Percentiles rank a stretch among this genome's conserved stretches.
Conservation (phyloP, 1,284 basidiomycete species). For the Sporisorium iseilematis-ciliati region DNA sequence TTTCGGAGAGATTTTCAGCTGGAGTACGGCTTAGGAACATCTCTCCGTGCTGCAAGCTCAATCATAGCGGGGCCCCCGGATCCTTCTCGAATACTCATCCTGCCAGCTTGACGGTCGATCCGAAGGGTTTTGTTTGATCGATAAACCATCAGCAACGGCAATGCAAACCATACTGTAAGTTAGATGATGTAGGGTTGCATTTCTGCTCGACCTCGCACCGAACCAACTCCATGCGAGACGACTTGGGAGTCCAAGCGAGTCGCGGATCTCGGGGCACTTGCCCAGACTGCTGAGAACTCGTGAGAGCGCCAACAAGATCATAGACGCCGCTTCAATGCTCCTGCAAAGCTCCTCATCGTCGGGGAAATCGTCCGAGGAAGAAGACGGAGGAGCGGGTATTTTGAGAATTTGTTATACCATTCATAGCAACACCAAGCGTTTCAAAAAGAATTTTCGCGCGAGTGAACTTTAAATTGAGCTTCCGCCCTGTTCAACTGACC, state of each 20-base stretch:
- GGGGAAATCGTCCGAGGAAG: neutral
- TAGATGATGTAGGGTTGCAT: neutral
- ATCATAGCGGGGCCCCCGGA: slow-evolving; percentile 3
- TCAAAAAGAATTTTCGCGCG: slow-evolving; percentile 4
- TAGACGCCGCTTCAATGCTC: neutral
- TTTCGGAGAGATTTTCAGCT: slow-evolving; percentile 25
- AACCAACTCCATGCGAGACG: slow-evolving; percentile 23
- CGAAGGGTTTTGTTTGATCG: too few relatives aligned
- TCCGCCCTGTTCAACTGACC: neutral
- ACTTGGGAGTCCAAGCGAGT: neutral
- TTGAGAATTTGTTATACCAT: neutral
- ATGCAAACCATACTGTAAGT: slow-evolving; percentile 5
- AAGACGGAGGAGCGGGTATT: too few relatives aligned
- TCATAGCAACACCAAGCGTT: neutral
- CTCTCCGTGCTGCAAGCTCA: neutral
- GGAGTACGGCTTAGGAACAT: neutral
- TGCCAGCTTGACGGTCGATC: too few relatives aligned
- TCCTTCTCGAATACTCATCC: too few relatives aligned
- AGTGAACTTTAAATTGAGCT: neutral
- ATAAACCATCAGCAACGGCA: slow-evolving; percentile 6
- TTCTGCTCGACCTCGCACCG: slow-evolving; percentile 12
- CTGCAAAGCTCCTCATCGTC: neutral
- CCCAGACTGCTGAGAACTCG: too few relatives aligned
- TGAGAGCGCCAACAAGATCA: neutral
- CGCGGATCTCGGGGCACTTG: neutral